phyloP scores from a whole-genome alignment of 495 filamentous ascomycete genomes.

The Penicillium herquei region DNA sequence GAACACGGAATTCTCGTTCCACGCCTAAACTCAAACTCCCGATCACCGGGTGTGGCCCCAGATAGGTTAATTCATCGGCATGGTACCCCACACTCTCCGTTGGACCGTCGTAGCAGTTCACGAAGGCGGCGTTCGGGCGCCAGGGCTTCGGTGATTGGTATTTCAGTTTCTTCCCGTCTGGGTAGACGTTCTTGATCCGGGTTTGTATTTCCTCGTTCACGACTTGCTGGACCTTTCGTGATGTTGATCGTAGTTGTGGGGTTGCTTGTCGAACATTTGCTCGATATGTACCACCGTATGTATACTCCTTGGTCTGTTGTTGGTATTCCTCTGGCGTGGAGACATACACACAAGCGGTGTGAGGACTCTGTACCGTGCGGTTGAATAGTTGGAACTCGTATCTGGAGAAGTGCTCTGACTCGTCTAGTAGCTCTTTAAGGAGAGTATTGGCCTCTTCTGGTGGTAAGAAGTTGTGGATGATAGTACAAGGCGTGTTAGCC shows the following conservation, averaged over 20 bases:
- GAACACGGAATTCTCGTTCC: conserved; percentile 83
- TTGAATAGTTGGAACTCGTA: conserved; percentile 84
- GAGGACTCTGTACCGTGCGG: conserved; percentile 74
- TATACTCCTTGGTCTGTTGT: conserved; percentile 72
- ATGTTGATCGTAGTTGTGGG: conserved; percentile 66
- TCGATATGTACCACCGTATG: conserved; percentile 75
- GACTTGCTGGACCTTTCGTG: conserved; percentile 60
- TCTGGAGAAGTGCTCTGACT: conserved; percentile 70
- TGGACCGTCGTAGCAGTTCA: conserved; percentile 86
- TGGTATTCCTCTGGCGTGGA: conserved; percentile 57
- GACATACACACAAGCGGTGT: conserved; percentile 80
- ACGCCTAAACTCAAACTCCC: conserved; percentile 89
- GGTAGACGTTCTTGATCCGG: conserved; percentile 62
- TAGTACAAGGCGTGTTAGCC: conserved; percentile 78
- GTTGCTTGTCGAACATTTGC: conserved; percentile 73
- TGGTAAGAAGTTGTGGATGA: conserved; percentile 88
- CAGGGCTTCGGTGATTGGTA: conserved; percentile 72
- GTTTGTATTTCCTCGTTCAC: conserved; percentile 73
- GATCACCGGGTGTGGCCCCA: conserved; percentile 84
- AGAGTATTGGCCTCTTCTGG: conserved; percentile 66
- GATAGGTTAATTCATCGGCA: conserved; percentile 86
- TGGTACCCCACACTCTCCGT: conserved; percentile 86
- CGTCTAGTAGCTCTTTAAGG: conserved; percentile 70
- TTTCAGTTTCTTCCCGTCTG: conserved; percentile 66
- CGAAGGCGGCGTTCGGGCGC: conserved; percentile 85